These are phyloP conservation scores for Tephrocybe rancida DNA, from an alignment of 768 basidiomycete genomes.

Conservation along the genomic window DNA sequence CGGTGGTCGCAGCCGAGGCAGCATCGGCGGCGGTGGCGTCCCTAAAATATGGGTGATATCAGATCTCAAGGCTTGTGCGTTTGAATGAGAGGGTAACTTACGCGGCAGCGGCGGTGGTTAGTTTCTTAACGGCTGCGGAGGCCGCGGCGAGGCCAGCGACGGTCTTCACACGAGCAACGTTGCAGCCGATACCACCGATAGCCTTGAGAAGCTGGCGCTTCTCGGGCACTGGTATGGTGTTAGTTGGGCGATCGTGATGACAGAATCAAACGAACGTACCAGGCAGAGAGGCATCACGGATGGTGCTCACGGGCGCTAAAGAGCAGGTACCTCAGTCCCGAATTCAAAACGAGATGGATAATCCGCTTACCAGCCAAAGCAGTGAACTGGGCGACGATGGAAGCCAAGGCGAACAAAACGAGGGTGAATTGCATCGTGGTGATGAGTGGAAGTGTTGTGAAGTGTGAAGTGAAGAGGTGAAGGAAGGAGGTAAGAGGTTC, in stretches of 20 bases:
- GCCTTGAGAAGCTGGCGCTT: constrained; percentile 15
- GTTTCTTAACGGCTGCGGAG: constrained; percentile 12
- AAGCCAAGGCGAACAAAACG: constrained; percentile 11
- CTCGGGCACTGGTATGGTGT: background rate
- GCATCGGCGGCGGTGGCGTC: constrained; percentile 23
- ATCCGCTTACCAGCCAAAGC: constrained; percentile 11
- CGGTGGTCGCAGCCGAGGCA: constrained; percentile 20
- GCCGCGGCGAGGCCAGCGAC: constrained; percentile 15
- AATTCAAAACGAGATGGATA: background rate
- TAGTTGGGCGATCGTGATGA: background rate
- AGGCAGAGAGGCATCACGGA: too few relatives aligned
- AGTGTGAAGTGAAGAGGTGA: background rate
- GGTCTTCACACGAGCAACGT: constrained; percentile 16
- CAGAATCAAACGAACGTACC: background rate
- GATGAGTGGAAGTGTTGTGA: background rate
- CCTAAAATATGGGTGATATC: constrained; percentile 9
- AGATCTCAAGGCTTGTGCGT: background rate
- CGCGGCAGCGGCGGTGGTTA: constrained; percentile 16
- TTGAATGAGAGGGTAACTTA: constrained; percentile 6
- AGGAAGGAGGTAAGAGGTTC: background rate
- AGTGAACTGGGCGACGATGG: constrained; percentile 10
- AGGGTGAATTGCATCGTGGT: constrained; percentile 10
- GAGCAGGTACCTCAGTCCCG: background rate
- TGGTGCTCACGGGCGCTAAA: background rate
- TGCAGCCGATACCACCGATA: constrained; percentile 19